Evolutionary conservation across 140 eudicot species (phyloP).

Genomic region (Flaveria floridana): DNA sequence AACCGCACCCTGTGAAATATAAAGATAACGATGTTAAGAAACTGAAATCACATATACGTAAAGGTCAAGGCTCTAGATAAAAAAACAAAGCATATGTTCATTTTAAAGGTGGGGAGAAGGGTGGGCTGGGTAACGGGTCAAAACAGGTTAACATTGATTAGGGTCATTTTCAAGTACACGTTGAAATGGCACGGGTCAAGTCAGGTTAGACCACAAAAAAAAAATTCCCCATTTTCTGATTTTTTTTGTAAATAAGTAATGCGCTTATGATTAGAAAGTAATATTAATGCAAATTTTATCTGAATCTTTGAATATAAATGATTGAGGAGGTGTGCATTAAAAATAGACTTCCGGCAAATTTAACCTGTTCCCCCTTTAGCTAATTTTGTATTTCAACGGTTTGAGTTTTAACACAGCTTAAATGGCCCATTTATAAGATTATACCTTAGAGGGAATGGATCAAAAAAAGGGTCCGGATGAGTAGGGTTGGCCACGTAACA

Average conservation of each 20-base stretch:
- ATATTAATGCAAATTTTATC: not conserved
- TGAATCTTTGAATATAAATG: not conserved
- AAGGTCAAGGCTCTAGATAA: slow-evolving; percentile 9
- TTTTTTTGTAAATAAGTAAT: not conserved
- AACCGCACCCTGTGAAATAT: slow-evolving; percentile 71
- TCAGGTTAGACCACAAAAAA: not conserved
- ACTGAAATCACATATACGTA: slow-evolving; percentile 22
- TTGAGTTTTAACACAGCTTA: not conserved
- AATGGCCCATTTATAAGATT: not conserved
- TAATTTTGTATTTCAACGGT: not conserved
- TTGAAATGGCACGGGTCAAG: not conserved
- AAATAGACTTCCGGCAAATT: not conserved
- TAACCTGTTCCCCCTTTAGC: not conserved
- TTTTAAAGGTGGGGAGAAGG: not conserved
- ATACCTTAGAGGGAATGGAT: not conserved
- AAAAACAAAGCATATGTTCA: not conserved
- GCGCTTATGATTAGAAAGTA: not conserved
- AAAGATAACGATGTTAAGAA: slow-evolving; percentile 24
- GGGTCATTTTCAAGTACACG: not conserved
- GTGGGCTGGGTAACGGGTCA: not conserved
- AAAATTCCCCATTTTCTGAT: not conserved
- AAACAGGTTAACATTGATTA: not conserved
- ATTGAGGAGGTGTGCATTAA: not conserved
- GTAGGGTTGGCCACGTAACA: not conserved
- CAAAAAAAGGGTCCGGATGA: not conserved